phyloP scores from a whole-genome alignment of 2,329 filamentous ascomycete genomes.

The Elsinoe perseae region DNA sequence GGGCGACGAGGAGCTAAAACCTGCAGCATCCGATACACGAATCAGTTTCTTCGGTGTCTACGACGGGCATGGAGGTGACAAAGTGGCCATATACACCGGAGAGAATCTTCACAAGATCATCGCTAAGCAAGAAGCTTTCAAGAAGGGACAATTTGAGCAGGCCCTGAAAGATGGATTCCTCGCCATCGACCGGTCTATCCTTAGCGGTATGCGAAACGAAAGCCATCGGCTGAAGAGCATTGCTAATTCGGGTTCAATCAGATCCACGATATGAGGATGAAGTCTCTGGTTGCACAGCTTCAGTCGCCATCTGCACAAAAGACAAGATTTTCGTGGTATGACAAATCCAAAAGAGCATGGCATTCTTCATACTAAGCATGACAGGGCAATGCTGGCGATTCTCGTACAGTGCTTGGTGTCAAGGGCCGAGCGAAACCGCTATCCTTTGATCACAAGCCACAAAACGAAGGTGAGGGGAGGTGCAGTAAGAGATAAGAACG shows the following conservation, averaged over 20 bases:
- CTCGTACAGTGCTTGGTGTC: constrained; percentile 86
- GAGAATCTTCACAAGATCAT: constrained; percentile 92
- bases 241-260: constrained; percentile 35
- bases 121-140: constrained; percentile 88
- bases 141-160: constrained; percentile 84
- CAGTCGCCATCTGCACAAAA: constrained; percentile 78
- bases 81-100: constrained; percentile 87
- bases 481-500: constrained; percentile 14
- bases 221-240: background rate
- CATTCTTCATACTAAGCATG: constrained; percentile 14
- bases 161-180: constrained; percentile 95
- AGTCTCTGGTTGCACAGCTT: constrained; percentile 94
- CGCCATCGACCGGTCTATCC: constrained; percentile 88
- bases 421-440: constrained; percentile 96
- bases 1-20: constrained; percentile 42
- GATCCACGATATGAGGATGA: constrained; percentile 97
- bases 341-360: constrained; percentile 27
- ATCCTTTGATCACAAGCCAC: constrained; percentile 98
- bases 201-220: constrained; percentile 64
- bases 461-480: constrained; percentile 78
- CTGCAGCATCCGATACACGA: constrained; percentile 60
- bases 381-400: constrained; percentile 95
- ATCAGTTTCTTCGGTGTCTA: constrained; percentile 97
- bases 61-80: constrained; percentile 94
- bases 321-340: constrained; percentile 93